These are phyloP conservation scores for Lasiodiplodia hormozganensis DNA, from an alignment of 2,329 filamentous ascomycete species.

Conservation along the genomic window DNA sequence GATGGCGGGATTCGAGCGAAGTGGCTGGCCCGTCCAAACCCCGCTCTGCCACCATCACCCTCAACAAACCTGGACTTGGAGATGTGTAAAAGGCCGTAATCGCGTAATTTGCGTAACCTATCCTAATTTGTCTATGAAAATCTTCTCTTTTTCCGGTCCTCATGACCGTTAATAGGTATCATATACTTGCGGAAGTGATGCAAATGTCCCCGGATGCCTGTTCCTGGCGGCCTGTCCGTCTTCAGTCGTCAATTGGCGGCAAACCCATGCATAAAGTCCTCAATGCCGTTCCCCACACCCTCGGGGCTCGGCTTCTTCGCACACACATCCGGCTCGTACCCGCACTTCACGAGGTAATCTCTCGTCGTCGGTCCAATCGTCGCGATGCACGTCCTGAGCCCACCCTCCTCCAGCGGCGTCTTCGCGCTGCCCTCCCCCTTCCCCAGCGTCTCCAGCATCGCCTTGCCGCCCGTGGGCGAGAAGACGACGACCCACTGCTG, in stretches of 20 bases:
- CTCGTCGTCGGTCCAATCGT: constrained; percentile 95
- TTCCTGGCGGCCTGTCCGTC: too few species aligned
- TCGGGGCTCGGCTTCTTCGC: constrained; percentile 82
- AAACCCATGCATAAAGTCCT: constrained; percentile 37
- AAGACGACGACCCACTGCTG: constrained; percentile 78
- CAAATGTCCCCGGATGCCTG: background rate
- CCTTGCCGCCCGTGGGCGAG: constrained; percentile 67
- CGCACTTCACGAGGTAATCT: constrained; percentile 73
- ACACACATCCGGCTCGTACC: constrained; percentile 77
- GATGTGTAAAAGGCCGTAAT: background rate
- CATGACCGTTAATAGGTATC: background rate
- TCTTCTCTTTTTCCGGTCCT: background rate
- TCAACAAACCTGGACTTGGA: background rate
- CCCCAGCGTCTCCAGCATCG: constrained; percentile 63
- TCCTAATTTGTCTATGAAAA: background rate
- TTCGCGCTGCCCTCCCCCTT: constrained; percentile 47
- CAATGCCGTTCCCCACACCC: constrained; percentile 75
- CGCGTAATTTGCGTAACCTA: background rate
- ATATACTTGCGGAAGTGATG: background rate
- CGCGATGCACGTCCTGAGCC: constrained; percentile 68
- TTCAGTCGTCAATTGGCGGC: background rate
- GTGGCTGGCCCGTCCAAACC: background rate
- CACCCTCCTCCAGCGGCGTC: constrained; percentile 36
- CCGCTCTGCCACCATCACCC: background rate
- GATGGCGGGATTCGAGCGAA: background rate